Evolutionary conservation across 495 filamentous ascomycete genomes (phyloP).

Genomic region (Xylaria telfairii): DNA sequence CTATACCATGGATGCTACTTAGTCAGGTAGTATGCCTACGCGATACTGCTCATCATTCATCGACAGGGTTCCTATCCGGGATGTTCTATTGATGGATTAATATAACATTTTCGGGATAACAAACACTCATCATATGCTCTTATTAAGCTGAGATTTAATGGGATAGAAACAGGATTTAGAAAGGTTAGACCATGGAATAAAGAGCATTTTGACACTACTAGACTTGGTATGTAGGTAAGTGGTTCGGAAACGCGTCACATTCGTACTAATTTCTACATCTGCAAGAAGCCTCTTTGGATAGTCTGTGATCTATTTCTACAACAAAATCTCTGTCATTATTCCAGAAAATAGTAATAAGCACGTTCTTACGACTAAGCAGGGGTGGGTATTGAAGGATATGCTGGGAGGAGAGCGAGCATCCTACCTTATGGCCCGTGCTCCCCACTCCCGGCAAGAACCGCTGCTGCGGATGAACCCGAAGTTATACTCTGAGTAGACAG

Average conservation of each 20-base stretch:
- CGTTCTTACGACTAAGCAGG: too few relatives aligned
- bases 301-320: too few relatives aligned
- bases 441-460: slow-evolving; percentile 29
- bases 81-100: background rate
- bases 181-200: background rate
- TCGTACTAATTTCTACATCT: background rate
- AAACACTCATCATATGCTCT: background rate
- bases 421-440: slow-evolving; percentile 33
- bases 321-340: too few relatives aligned
- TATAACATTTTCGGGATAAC: background rate
- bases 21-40: slow-evolving; percentile 34
- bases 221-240: background rate
- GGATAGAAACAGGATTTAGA: slow-evolving; percentile 2
- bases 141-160: too few relatives aligned
- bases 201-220: background rate
- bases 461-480: slow-evolving; percentile 25
- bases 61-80: background rate
- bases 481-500: too few relatives aligned
- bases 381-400: slow-evolving; percentile 28
- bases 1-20: slow-evolving; percentile 50
- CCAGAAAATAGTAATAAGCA: too few relatives aligned
- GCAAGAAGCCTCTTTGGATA: background rate
- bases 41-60: background rate
- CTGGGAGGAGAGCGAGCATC: slow-evolving; percentile 24
- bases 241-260: background rate